Evolutionary conservation across 768 basidiomycete genomes (phyloP).

Genomic region (Suillus discolor): DNA sequence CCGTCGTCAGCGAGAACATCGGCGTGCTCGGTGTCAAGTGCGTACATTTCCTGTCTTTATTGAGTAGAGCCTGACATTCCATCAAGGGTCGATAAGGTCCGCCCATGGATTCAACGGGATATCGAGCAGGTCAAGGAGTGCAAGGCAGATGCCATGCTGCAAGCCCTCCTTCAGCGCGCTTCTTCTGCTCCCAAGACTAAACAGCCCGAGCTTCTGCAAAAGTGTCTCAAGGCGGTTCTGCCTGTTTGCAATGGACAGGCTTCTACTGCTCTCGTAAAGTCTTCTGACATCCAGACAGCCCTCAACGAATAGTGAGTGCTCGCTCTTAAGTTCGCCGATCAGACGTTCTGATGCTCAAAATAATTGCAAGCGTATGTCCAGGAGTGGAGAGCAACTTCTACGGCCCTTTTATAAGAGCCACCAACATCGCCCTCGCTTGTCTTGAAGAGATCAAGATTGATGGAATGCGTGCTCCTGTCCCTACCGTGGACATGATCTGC

Average conservation of each 20-base stretch:
- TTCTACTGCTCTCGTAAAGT: no score
- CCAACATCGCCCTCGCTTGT: no score
- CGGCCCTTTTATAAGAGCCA: not conserved
- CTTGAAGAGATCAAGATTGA: no score
- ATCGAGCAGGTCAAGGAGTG: not conserved
- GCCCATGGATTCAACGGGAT: not conserved
- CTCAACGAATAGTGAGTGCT: no score
- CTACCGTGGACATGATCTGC: no score
- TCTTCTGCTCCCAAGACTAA: not conserved
- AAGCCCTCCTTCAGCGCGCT: not conserved
- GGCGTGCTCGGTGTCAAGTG: not conserved
- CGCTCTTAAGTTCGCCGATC: no score
- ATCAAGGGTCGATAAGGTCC: not conserved
- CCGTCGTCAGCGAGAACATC: not conserved
- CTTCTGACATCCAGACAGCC: no score
- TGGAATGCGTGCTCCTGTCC: no score
- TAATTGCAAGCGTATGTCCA: not conserved
- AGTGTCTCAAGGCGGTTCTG: not conserved
- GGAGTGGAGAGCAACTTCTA: not conserved
- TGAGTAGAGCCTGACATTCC: not conserved
- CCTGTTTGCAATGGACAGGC: not conserved
- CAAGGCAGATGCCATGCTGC: not conserved
- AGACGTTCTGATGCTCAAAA: not conserved
- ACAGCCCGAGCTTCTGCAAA: not conserved
- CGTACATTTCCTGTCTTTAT: not conserved